These are phyloP conservation scores for Nakaseomyces kungkrabaensis DNA, from an alignment of 1,139 yeast species.

Conservation along the genomic window DNA sequence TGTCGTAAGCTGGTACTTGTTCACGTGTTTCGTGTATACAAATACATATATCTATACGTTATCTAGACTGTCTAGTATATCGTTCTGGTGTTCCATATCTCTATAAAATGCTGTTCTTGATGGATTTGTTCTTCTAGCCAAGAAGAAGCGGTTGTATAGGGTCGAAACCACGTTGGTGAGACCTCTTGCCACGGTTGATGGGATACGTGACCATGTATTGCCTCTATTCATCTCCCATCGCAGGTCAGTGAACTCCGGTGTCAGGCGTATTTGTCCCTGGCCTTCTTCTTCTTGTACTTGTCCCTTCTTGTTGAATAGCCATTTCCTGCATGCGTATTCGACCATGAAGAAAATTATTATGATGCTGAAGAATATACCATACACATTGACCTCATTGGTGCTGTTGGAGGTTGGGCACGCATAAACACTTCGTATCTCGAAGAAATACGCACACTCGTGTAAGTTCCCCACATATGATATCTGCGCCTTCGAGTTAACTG, in stretches of 20 bases:
- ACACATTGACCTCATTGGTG: conserved; percentile 27
- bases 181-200: background rate
- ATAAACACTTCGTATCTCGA: conserved; percentile 76
- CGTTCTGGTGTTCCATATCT: conserved; percentile 28
- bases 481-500: conserved; percentile 54
- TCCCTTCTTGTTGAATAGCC: conserved; percentile 9
- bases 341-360: conserved; percentile 32
- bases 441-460: conserved; percentile 72
- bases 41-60: conserved; percentile 6
- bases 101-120: conserved; percentile 11
- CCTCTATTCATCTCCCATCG: conserved; percentile 3
- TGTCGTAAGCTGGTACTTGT: too few relatives aligned
- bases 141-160: too few relatives aligned
- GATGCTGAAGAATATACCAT: conserved; percentile 27
- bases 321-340: conserved; percentile 28
- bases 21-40: too few relatives aligned
- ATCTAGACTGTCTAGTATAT: conserved; percentile 24
- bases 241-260: background rate
- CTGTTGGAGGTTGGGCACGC: conserved; percentile 77
- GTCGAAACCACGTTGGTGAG: background rate
- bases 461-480: conserved; percentile 61
- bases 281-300: background rate
- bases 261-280: background rate
- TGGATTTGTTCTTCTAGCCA: background rate
- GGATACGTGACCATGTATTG: conserved; percentile 7